Evolutionary conservation across 2,329 filamentous ascomycete species (phyloP).

Genomic region (Rutstroemia sp.): DNA sequence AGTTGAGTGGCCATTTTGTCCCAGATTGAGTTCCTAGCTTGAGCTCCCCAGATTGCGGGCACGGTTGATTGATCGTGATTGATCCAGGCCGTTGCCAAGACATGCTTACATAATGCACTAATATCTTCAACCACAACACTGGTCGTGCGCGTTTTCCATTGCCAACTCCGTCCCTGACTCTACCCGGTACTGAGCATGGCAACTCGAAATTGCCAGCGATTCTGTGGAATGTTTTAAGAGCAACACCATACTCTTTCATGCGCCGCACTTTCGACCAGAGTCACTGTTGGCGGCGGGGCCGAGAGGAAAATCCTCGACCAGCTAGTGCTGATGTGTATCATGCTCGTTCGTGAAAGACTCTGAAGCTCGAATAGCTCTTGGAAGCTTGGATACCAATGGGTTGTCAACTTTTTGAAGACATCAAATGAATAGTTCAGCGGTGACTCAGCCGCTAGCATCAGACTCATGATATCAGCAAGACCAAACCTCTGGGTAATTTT

Average conservation of each 20-base stretch:
- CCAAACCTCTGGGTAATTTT: background rate
- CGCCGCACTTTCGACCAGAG: too few relatives aligned
- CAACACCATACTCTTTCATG: too few relatives aligned
- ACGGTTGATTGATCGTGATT: background rate
- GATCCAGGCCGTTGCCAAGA: background rate
- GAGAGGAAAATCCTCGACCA: background rate
- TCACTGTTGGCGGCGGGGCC: background rate
- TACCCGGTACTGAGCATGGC: too few relatives aligned
- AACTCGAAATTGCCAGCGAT: too few relatives aligned
- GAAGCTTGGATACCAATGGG: background rate
- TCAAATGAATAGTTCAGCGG: background rate
- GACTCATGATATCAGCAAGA: background rate
- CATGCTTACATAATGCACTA: background rate
- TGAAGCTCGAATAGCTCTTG: background rate
- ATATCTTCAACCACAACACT: too few relatives aligned
- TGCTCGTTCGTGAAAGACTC: background rate
- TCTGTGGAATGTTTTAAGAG: too few relatives aligned
- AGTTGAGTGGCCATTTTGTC: constrained; percentile 3
- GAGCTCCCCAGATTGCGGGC: background rate
- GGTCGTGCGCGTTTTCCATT: too few relatives aligned
- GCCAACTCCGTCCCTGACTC: too few relatives aligned
- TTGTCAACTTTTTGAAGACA: background rate
- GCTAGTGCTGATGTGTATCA: background rate
- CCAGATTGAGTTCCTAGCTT: background rate
- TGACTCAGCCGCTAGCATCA: background rate